Evolutionary conservation across 2,329 filamentous ascomycete genomes (phyloP).

Genomic region (Bipolaris cookei): DNA sequence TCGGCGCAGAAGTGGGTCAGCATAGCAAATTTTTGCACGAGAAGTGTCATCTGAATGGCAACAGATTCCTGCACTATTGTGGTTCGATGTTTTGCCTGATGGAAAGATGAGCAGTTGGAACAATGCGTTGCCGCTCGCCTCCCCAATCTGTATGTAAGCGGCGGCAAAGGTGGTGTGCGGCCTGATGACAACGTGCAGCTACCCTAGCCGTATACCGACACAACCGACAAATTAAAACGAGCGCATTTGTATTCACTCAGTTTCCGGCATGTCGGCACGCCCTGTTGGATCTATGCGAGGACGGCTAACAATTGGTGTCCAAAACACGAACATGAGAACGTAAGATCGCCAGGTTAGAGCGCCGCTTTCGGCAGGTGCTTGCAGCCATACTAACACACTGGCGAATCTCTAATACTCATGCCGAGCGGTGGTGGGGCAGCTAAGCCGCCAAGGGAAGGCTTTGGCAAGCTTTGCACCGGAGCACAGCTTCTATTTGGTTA

Average conservation of each 20-base stretch:
- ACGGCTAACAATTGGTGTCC: slow-evolving; percentile 7
- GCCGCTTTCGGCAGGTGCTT: slow-evolving; percentile 35
- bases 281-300: neutral
- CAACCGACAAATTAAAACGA: slow-evolving; percentile 10
- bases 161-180: neutral
- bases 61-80: neutral
- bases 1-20: slow-evolving; percentile 15
- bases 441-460: slow-evolving; percentile 41
- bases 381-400: slow-evolving; percentile 14
- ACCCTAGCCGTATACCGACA: neutral
- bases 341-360: slow-evolving; percentile 26
- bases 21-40: slow-evolving; percentile 22
- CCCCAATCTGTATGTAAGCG: neutral
- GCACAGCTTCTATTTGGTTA: slow-evolving; percentile 18
- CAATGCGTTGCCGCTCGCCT: neutral
- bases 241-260: slow-evolving; percentile 1
- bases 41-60: slow-evolving; percentile 3
- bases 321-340: slow-evolving; percentile 33
- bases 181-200: neutral
- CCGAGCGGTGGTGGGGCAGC: slow-evolving; percentile 23
- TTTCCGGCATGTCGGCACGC: slow-evolving; percentile 22
- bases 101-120: neutral
- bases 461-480: slow-evolving; percentile 31
- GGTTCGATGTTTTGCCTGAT: too few relatives aligned
- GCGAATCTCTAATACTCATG: slow-evolving; percentile 12